Evolutionary conservation across 148 eudicot species (phyloP), one percentile per base, ranked within the genome.

Genomic region (Rhododendron henanense): DNA sequence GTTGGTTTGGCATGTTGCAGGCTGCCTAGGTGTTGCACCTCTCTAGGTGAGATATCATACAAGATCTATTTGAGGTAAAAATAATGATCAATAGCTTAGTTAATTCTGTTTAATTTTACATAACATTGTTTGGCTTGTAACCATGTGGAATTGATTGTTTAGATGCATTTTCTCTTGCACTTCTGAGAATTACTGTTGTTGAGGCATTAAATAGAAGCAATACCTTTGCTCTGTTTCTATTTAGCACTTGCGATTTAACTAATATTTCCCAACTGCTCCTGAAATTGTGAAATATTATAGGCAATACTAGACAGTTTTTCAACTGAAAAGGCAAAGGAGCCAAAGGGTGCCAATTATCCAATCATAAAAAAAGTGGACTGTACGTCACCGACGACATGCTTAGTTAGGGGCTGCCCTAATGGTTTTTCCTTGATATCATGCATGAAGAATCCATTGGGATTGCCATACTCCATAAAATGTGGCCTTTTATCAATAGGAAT

Each of bases 1-100:
- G 23, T 35, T 65, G 13, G 37, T 25, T 65, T 28, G 85, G 48
- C 3, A n/a, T 37, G 15, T 67, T 83, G 85, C 85, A 83, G 85
- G 85, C 41, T 28, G 78, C 39, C 44, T 67, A 83, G 85, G 25
- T 83, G 78, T 28, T 47, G 78, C 35, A 16, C 6, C 28, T 67
- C 18, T 45, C 44, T 50, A 16, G n/a, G 28, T 25, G 75, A 65
- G 78, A 83, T 67, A 13, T 45, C 14, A 47, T 2, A 83, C 44
- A 41, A 44, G 57, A 10, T 47, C 15, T 69, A 16, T 39, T 47
- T 83, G 85, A 83, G 85, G 85, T 83, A 47, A 67, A 67, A 47
- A 28, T 67, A 9, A 23, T 47, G 25, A 67, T 69, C n/a, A 21
- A 31, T 21, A n/a, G 23, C 13, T 44, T 41, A n/a, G 45, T 55